phyloP scores from a whole-genome alignment of 257 asterid species.

The Primulina tabacum region DNA sequence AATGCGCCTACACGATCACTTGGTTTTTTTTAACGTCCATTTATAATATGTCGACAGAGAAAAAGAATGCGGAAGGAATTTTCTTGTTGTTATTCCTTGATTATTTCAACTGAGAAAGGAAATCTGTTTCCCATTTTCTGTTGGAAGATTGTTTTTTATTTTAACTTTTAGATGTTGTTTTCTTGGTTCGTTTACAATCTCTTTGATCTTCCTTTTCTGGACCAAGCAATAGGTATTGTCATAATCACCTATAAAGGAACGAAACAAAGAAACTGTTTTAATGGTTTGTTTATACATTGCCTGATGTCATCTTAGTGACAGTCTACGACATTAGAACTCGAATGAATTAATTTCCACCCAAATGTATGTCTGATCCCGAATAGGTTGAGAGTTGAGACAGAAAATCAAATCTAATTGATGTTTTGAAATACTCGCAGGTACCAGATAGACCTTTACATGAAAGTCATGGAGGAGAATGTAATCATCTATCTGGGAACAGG shows the following conservation, averaged over 20 bases:
- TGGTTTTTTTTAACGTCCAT: not conserved
- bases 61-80: not conserved
- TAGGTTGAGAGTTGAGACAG: slow-evolving; percentile 4
- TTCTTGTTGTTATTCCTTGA: slow-evolving; percentile 1
- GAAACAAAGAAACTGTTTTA: slow-evolving; percentile 2
- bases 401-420: slow-evolving; percentile 9
- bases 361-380: slow-evolving; percentile 17
- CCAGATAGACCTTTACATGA: slow-evolving; percentile 82
- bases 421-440: slow-evolving; percentile 50
- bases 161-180: not conserved
- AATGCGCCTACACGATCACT: not conserved
- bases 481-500: slow-evolving; percentile 88
- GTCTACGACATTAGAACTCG: not conserved
- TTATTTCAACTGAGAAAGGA: slow-evolving; percentile 1
- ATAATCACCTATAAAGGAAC: not conserved
- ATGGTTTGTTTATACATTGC: slow-evolving; percentile 17
- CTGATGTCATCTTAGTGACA: slow-evolving; percentile 15
- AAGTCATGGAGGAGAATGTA: slow-evolving; percentile 80
- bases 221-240: slow-evolving; percentile 14
- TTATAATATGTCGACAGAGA: not conserved
- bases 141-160: slow-evolving; percentile 8
- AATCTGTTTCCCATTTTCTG: not conserved
- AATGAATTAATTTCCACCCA: slow-evolving; percentile 12
- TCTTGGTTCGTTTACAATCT: slow-evolving; percentile 4
- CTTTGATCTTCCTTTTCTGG: slow-evolving; percentile 1